phyloP scores from a whole-genome alignment of 257 asterid species.

The Fraxinus americana region DNA sequence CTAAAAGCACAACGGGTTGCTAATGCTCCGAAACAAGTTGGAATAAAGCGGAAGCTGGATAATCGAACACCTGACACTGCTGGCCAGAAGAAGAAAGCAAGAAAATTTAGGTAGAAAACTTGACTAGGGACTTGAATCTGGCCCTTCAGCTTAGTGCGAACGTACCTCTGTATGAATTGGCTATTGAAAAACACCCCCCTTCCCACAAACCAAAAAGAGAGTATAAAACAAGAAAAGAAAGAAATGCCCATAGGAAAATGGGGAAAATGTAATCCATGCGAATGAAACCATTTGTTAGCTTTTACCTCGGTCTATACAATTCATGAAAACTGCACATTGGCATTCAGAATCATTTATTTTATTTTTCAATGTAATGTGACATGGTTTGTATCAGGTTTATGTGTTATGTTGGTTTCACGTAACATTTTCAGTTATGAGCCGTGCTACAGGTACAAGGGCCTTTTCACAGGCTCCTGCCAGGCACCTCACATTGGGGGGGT shows the following conservation, averaged over 20 bases:
- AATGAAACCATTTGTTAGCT: background rate
- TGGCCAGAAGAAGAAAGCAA: slow-evolving; percentile 65
- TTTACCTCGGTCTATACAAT: background rate
- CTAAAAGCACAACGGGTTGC: slow-evolving; percentile 45
- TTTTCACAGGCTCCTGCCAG: no score
- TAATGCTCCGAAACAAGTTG: slow-evolving; percentile 40
- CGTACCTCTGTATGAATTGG: background rate
- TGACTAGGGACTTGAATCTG: background rate
- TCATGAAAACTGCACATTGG: background rate
- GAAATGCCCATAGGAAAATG: background rate
- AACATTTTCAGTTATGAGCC: background rate
- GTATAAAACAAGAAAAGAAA: background rate
- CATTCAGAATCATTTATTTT: background rate
- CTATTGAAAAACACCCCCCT: background rate
- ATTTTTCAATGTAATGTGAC: background rate
- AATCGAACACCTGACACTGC: slow-evolving; percentile 57
- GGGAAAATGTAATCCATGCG: background rate
- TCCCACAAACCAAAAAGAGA: background rate
- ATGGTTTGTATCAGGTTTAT: background rate
- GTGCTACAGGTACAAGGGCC: no score
- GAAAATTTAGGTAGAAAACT: slow-evolving; percentile 45
- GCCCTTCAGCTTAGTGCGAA: background rate
- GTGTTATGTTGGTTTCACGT: background rate
- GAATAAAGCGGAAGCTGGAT: slow-evolving; percentile 65
- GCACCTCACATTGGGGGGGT: no score